phyloP scores from a whole-genome alignment of 345 rosid species.

The Reutealis trisperma region DNA sequence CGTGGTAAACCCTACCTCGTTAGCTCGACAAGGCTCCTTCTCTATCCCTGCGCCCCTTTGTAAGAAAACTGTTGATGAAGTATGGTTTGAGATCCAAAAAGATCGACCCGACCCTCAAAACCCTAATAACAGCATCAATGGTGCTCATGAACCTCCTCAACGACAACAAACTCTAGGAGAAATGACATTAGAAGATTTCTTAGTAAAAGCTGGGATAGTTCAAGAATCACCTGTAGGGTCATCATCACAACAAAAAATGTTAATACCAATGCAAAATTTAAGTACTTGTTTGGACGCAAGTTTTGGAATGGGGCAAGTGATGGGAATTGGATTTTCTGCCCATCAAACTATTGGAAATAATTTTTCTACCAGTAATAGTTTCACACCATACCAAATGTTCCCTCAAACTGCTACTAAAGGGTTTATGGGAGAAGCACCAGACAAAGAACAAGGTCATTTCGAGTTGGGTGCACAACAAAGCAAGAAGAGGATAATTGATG shows the following conservation, averaged over 20 bases:
- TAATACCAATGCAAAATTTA: neutral
- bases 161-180: constrained; percentile 72
- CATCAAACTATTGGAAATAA: constrained; percentile 24
- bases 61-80: constrained; percentile 89
- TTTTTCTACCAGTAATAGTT: constrained; percentile 30
- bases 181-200: constrained; percentile 84
- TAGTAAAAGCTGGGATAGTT: constrained; percentile 78
- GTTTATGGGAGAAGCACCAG: constrained; percentile 42
- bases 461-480: constrained; percentile 37
- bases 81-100: constrained; percentile 80
- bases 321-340: constrained; percentile 32
- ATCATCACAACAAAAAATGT: constrained; percentile 11
- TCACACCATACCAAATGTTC: constrained; percentile 33
- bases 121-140: constrained; percentile 3
- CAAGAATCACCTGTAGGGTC: constrained; percentile 41
- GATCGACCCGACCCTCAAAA: constrained; percentile 38
- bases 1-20: constrained; percentile 14
- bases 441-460: constrained; percentile 32
- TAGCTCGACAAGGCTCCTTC: constrained; percentile 67
- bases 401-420: constrained; percentile 21
- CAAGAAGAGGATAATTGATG: constrained; percentile 60
- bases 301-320: constrained; percentile 38
- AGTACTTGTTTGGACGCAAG: constrained; percentile 31
- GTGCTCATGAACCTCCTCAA: constrained; percentile 32
- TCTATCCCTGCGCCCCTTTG: constrained; percentile 67